Percentiles rank a stretch among this genome's conserved stretches.
These are phyloP conservation scores for Leptoxyphium fumago DNA, from an alignment of 2,329 filamentous ascomycete genomes.

Conservation along the genomic window DNA sequence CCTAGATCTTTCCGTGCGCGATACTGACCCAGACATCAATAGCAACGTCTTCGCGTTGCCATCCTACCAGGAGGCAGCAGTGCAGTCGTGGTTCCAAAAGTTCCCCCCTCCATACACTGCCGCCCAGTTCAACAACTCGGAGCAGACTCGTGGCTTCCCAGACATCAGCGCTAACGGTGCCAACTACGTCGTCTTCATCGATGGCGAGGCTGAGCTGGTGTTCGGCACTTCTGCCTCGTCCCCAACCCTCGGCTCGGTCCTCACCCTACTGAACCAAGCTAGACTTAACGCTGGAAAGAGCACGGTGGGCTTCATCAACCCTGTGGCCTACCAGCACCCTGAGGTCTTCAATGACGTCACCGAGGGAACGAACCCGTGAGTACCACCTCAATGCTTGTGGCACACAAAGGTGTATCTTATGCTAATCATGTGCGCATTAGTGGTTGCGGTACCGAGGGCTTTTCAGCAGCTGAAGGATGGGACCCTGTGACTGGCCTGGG, in stretches of 20 bases:
- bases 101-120: conserved; percentile 28
- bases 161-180: conserved; percentile 34
- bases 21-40: not conserved
- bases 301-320: conserved; percentile 42
- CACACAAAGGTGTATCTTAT: no score
- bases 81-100: conserved; percentile 27
- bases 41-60: conserved; percentile 35
- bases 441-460: conserved; percentile 15
- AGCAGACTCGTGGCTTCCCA: conserved; percentile 30
- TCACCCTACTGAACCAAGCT: conserved; percentile 49
- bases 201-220: conserved; percentile 22
- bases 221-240: conserved; percentile 38
- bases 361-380: conserved; percentile 12
- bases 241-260: conserved; percentile 42
- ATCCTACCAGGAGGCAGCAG: conserved; percentile 30
- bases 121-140: conserved; percentile 33
- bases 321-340: conserved; percentile 40
- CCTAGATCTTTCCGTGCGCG: no score
- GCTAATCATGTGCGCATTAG: not conserved
- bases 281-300: conserved; percentile 36
- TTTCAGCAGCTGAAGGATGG: conserved; percentile 18
- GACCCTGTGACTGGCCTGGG: conserved; percentile 20
- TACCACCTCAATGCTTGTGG: not conserved
- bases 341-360: conserved; percentile 35
- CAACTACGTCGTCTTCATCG: conserved; percentile 19